Base-by-base conservation (phyloP, 2,329 filamentous ascomycete genomes). In the Pestalotiopsis sp. region DNA sequence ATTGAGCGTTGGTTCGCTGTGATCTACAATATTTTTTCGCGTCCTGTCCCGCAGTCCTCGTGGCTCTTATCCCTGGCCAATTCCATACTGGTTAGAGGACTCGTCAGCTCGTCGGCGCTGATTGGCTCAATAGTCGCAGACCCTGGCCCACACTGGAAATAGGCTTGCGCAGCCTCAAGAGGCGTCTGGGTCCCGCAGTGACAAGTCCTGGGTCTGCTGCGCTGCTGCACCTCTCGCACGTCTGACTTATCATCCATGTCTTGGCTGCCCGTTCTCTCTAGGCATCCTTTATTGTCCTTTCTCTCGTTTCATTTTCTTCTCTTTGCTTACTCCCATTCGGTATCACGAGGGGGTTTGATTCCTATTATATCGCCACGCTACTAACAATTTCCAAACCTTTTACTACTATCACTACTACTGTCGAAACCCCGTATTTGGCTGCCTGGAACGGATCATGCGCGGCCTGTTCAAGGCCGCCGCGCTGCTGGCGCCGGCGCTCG, bases 401-500 rank as follows among this genome's bases (percentile, higher is more conserved):
- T 59, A 41, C 27, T 62, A 62, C 27, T 7, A 17, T 52, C 66
- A 58, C 23, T 61, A 63, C 23, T 61, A 63, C 38, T 52, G n/a
- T 17, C 39, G 14, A 63, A 63, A 60, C 27, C 27, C 45, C 45
- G 63, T 61, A 65, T 41, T 58, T 73, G 68, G 70, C 64, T 74
- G 71, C 73, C 73, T 75, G 31, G 31, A 9, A 59, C 68, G 71
- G 70, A 75, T 65, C 63, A 82, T 82, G 80, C 76, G 74, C 72
- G 77, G 79, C 74, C 76, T 77, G 64, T 68, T 74, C 57, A 75
- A 75, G 76, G 76, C 75, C 69, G 77, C 77, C 70, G 75, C 76
- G 68, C 73, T 82, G 71, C 70, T 78, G 74, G 79, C 76, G 72
- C 78, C 80, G 72, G 76, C 75, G 74, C 74, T 82, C 73, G 77